These are phyloP conservation scores for Rhizopus microsporus DNA, from an alignment of 371 early-diverging fungal species.

Conservation along the genomic window DNA sequence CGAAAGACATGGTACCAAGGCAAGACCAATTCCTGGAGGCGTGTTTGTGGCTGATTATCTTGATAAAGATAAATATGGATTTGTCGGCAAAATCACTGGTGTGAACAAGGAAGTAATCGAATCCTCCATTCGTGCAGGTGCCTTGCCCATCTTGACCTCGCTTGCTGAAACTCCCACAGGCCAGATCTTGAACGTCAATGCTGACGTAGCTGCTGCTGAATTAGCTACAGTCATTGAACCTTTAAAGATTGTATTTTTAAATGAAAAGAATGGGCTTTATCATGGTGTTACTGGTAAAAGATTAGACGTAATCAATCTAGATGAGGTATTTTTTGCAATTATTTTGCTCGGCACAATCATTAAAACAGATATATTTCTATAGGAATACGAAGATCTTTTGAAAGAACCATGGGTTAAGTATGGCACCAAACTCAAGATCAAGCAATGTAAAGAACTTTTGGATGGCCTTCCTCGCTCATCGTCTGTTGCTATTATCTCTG, in stretches of 20 bases:
- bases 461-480: conserved; percentile 93
- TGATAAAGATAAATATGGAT: conserved; percentile 89
- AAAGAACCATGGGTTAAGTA: conserved; percentile 95
- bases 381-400: conserved; percentile 79
- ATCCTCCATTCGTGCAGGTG: conserved; percentile 88
- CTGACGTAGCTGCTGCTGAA: conserved; percentile 97
- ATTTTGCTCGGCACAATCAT: too few species aligned
- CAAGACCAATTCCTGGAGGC: conserved; percentile 92
- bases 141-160: conserved; percentile 92
- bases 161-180: conserved; percentile 95
- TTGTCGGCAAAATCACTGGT: conserved; percentile 86
- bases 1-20: conserved; percentile 91
- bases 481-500: conserved; percentile 95
- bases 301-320: conserved; percentile 92
- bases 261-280: conserved; percentile 93
- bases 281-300: conserved; percentile 92
- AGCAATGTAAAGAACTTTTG: conserved; percentile 93
- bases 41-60: conserved; percentile 95
- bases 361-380: not conserved
- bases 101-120: conserved; percentile 93
- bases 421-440: conserved; percentile 95
- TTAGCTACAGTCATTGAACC: conserved; percentile 94
- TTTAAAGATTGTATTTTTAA: conserved; percentile 93
- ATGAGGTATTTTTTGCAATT: conserved; percentile 68
- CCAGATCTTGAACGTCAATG: conserved; percentile 97